Percentiles rank a stretch among this genome's conserved stretches.
Conservation (phyloP, 2,329 filamentous ascomycete species). For the Epichloe sp. region DNA sequence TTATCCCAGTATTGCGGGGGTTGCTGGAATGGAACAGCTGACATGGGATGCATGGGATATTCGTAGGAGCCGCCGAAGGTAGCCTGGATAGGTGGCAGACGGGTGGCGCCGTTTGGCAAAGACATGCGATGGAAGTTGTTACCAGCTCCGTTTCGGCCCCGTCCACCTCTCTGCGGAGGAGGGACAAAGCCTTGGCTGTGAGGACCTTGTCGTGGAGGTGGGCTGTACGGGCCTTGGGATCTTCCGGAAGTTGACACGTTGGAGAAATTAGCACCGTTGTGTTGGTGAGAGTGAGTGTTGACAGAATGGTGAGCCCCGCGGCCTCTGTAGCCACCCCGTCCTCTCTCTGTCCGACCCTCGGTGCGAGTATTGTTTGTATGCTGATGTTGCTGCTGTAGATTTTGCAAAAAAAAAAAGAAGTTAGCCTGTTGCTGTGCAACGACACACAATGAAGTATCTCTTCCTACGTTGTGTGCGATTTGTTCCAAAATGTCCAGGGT, state of each 20-base stretch:
- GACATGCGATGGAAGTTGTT: conserved; percentile 27
- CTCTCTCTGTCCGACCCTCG: conserved; percentile 27
- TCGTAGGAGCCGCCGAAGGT: conserved; percentile 23
- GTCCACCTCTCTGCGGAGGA: conserved; percentile 21
- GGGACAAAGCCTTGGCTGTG: conserved; percentile 23
- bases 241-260: conserved; percentile 21
- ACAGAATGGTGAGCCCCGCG: conserved; percentile 30
- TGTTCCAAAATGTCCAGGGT: not conserved
- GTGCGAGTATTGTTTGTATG: conserved; percentile 16
- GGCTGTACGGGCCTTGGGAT: conserved; percentile 29
- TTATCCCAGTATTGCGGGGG: conserved; percentile 41
- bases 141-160: conserved; percentile 19
- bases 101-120: conserved; percentile 22
- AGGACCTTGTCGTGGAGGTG: conserved; percentile 27
- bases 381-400: not conserved
- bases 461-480: not conserved
- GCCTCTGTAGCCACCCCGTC: conserved; percentile 31
- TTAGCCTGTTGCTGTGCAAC: not conserved
- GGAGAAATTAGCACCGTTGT: conserved; percentile 18
- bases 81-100: conserved; percentile 24
- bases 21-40: conserved; percentile 21
- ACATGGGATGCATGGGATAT: conserved; percentile 27
- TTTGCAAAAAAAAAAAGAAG: not conserved
- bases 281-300: conserved; percentile 22
- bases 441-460: not conserved